phyloP scores from a whole-genome alignment of 2,329 filamentous ascomycete species.

The Aspergillus sp. region DNA sequence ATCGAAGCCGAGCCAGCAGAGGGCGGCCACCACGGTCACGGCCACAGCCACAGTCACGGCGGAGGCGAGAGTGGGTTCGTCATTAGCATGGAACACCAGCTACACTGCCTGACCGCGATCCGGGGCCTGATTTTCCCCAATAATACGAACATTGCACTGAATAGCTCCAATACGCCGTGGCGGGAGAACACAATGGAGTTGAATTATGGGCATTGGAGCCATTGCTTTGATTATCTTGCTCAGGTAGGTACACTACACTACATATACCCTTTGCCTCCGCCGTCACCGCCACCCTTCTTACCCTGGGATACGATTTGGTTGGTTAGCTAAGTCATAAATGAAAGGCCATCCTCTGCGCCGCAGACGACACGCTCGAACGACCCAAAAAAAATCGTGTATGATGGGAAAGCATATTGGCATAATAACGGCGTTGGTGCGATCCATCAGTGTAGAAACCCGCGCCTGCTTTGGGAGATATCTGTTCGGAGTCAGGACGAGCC shows the following conservation, averaged over 20 bases:
- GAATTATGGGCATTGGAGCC: conserved; percentile 14
- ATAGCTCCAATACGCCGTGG: background rate
- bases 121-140: conserved; percentile 12
- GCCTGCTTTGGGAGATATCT: conserved; percentile 13
- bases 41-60: too few relatives aligned
- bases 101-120: conserved; percentile 16
- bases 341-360: conserved; percentile 14
- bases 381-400: background rate
- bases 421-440: conserved; percentile 11
- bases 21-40: background rate
- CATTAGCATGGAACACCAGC: conserved; percentile 17
- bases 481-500: background rate
- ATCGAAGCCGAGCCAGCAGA: background rate
- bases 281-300: too few relatives aligned
- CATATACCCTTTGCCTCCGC: background rate
- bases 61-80: background rate
- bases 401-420: conserved; percentile 3
- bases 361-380: conserved; percentile 17
- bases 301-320: too few relatives aligned
- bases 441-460: conserved; percentile 16
- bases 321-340: background rate
- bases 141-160: background rate
- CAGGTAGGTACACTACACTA: conserved; percentile 10
- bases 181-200: background rate
- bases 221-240: conserved; percentile 22